Base-by-base conservation (phyloP, 345 rosid species). In the Melaleuca quinquenervia region DNA sequence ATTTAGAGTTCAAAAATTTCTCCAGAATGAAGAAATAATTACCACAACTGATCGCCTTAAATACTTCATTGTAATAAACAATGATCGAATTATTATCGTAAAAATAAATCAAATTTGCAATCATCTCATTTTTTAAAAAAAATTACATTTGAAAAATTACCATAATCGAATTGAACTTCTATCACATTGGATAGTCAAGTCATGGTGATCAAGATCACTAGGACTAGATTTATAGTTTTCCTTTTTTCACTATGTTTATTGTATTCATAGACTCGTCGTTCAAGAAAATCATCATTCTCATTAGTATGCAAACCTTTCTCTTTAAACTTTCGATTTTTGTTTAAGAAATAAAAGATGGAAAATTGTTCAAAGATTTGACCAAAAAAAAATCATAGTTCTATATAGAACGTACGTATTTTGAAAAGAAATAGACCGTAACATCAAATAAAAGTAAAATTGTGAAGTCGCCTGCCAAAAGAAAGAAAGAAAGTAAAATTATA, bases 341-440 rank as follows among this genome's bases (percentile, higher is more conserved):
- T 70, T 6, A 1, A 32, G 78, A 18, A 70, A 41, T 41, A 8
- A 70, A 70, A 58, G 36, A 29, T 58, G 70, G 18, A 58, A 58
- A 58, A 32, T 10, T 32, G 78, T 70, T 70, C 45, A 32, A 70
- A 32, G 24, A 15, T 64, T 9, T 21, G 1, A 15, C 7, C 6
- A 3, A 5, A 12, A 58, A 58, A 11, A 56, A 2, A 24, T 24
- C 6, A 16, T 64, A 32, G 22, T 32, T 64, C 11, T 1, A 16
- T 12, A 4, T 8, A 9, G 3, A 8, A 4, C 22, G 32, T 36
- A 8, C 5, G 8, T 18, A 8, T 45, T 64, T 0, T 3, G 3
- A 64, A 32, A 32, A 10, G 32, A 32, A 20, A 52, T 52, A 16
- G 32, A 58, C 32, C 12, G 70, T 16, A 29, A 1, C 11, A 11